A percentile compares a stretch with the other conserved stretches of the same genome.
Evolutionary conservation across 306 rosid genomes (phyloP).

Genomic region (Myrica gale): DNA sequence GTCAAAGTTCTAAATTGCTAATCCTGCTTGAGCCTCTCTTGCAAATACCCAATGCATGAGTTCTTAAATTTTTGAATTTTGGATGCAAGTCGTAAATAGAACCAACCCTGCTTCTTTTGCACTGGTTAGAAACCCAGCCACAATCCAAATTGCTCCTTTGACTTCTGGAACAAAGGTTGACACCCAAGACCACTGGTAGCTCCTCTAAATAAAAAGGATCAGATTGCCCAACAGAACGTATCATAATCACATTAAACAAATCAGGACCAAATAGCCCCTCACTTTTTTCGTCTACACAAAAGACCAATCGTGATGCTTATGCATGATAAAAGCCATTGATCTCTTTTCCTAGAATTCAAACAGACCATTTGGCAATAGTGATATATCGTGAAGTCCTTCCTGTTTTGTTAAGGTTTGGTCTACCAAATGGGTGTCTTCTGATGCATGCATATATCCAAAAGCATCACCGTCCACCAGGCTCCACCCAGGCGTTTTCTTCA

Average conservation of each 20-base stretch:
- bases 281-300: neutral
- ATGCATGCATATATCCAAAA: neutral
- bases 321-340: neutral
- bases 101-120: neutral
- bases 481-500: slow-evolving; percentile 49
- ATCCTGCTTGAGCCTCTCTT: neutral
- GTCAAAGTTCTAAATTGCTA: neutral
- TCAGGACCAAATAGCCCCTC: neutral
- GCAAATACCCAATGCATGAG: neutral
- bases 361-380: neutral
- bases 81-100: neutral
- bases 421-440: neutral
- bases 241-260: neutral
- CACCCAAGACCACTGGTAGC: neutral
- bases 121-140: neutral
- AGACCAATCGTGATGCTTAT: neutral
- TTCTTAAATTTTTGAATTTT: neutral
- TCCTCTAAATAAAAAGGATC: neutral
- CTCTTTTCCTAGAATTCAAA: neutral
- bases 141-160: neutral
- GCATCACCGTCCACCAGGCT: slow-evolving; percentile 34
- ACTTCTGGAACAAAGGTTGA: neutral
- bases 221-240: neutral
- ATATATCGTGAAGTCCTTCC: neutral
- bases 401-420: neutral